These are phyloP conservation scores for Boletellus sp. DNA, from an alignment of 1,284 basidiomycete genomes.

Conservation along the genomic window DNA sequence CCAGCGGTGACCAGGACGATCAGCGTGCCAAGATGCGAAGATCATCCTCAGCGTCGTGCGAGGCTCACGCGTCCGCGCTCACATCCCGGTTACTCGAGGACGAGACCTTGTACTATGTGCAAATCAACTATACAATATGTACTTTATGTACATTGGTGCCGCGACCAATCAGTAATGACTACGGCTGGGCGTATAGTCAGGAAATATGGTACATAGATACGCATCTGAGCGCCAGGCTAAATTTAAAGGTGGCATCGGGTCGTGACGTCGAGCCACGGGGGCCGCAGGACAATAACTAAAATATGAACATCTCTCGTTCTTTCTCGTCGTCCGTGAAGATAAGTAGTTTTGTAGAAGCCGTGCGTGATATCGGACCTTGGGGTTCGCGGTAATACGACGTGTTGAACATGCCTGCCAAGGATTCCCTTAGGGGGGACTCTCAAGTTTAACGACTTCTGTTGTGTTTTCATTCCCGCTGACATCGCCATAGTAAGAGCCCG, in stretches of 20 bases:
- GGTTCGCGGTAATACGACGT: conserved; percentile 5
- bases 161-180: conserved; percentile 1
- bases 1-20: conserved; percentile 18
- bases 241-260: not conserved
- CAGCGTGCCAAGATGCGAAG: conserved; percentile 11
- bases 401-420: conserved; percentile 10
- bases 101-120: conserved; percentile 6
- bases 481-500: conserved; percentile 28
- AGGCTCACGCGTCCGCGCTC: too few relatives aligned
- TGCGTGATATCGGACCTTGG: conserved; percentile 10
- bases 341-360: conserved; percentile 6
- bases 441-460: conserved; percentile 7
- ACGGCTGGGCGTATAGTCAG: conserved; percentile 11
- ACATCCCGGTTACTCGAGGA: not conserved
- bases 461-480: conserved; percentile 30
- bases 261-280: conserved; percentile 9
- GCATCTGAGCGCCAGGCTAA: conserved; percentile 20
- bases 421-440: not conserved
- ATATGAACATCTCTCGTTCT: conserved; percentile 5
- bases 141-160: conserved; percentile 23
- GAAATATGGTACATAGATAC: conserved; percentile 28
- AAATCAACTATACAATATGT: conserved; percentile 2
- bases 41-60: conserved; percentile 8
- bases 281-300: conserved; percentile 13
- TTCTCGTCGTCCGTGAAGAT: conserved; percentile 3